A percentile compares a stretch with the other conserved stretches of the same genome.
Evolutionary conservation across 345 rosid species (phyloP).

Genomic region (Reutealis trisperma): DNA sequence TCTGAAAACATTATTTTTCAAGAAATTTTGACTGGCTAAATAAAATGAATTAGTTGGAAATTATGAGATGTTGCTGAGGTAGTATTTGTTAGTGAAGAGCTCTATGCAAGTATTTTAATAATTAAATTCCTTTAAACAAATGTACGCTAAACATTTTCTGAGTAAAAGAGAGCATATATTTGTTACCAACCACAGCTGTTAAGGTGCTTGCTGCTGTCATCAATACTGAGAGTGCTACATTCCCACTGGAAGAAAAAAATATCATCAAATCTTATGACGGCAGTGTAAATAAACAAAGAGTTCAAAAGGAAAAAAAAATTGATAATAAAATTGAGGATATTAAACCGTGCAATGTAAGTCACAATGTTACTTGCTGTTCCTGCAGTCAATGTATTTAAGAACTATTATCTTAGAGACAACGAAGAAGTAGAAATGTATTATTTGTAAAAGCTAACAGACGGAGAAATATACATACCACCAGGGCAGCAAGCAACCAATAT

Average conservation of each 20-base stretch:
- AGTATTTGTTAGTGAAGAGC: not conserved
- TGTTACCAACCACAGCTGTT: constrained; percentile 75
- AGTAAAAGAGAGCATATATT: not conserved
- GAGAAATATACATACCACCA: constrained; percentile 57
- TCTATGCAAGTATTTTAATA: not conserved
- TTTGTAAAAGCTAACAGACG: not conserved
- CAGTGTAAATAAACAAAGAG: not conserved
- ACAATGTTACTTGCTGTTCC: constrained; percentile 96
- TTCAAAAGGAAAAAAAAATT: constrained; percentile 1
- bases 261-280: constrained; percentile 26
- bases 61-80: not conserved
- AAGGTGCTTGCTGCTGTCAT: constrained; percentile 93
- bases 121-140: not conserved
- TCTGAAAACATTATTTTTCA: not conserved
- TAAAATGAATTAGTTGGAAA: not conserved
- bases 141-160: not conserved
- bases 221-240: constrained; percentile 87
- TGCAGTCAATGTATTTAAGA: constrained; percentile 36
- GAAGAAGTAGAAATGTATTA: not conserved
- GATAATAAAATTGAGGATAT: constrained; percentile 6
- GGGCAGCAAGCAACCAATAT: constrained; percentile 94
- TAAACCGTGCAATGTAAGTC: constrained; percentile 77
- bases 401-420: constrained; percentile 12
- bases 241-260: constrained; percentile 57
- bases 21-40: not conserved